Percentiles rank a stretch among this genome's conserved stretches.
These are phyloP conservation scores for Trypanosoma conorhini DNA, from an alignment of 208 protist genomes.

Conservation along the genomic window DNA sequence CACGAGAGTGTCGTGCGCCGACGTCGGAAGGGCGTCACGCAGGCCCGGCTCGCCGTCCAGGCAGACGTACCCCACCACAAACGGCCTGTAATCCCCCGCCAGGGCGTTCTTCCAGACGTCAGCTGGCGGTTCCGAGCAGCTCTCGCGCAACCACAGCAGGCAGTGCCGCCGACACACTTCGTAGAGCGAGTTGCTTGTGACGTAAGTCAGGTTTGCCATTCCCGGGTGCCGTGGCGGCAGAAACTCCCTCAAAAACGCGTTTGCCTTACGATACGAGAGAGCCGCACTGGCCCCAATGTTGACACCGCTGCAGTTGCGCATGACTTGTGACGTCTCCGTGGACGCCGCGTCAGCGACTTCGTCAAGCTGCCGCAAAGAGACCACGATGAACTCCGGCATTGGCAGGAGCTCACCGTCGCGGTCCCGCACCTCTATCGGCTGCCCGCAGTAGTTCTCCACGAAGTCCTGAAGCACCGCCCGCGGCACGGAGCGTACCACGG, in stretches of 20 bases:
- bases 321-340: constrained; percentile 12
- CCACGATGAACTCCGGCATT: constrained; percentile 74
- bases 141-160: constrained; percentile 66
- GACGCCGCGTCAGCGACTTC: constrained; percentile 16
- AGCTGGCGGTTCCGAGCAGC: constrained; percentile 35
- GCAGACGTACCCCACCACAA: constrained; percentile 73
- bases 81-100: constrained; percentile 51
- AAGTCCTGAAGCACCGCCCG: constrained; percentile 51
- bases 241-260: constrained; percentile 49
- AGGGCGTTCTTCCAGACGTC: constrained; percentile 33
- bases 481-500: constrained; percentile 45
- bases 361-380: constrained; percentile 47
- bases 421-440: constrained; percentile 58
- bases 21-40: constrained; percentile 20
- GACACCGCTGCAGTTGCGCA: constrained; percentile 49
- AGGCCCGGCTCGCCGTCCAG: constrained; percentile 45
- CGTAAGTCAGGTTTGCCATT: constrained; percentile 41
- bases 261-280: constrained; percentile 65
- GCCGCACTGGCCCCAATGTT: constrained; percentile 59
- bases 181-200: constrained; percentile 54
- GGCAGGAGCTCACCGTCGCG: constrained; percentile 53
- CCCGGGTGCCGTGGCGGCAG: constrained; percentile 43
- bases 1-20: constrained; percentile 29
- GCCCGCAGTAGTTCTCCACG: constrained; percentile 71
- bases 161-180: constrained; percentile 71